Base-by-base conservation (phyloP, 2,329 filamentous ascomycete genomes). In the Trichoderma polysporum region DNA sequence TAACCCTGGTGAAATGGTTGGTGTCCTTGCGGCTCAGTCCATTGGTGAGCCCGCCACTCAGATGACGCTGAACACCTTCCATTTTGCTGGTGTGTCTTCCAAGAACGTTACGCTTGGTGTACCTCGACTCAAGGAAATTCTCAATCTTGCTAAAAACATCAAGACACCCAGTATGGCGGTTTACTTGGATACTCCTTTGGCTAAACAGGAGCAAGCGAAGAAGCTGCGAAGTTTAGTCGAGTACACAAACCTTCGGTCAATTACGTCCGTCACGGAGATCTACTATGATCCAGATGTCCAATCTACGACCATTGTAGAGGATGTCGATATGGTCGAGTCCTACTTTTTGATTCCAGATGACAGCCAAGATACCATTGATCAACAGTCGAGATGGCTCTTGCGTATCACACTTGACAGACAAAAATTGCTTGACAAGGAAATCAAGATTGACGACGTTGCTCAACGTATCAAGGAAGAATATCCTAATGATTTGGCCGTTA, bases 91-190 rank as follows among this genome's bases (percentile, higher is more conserved):
- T 97, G 93, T 99, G 69, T 97, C 96, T 41, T 97, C 94, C 27
- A 99, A 99, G 90, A 99, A 99, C 85, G 94, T 99, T 65, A 99
- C 95, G 0, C 90, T 99, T 57, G 95, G 95, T 93, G 95, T 99
- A 50, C 95, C 95, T 50, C 94, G 95, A 89, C 88, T 99, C 58
- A 99, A 99, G 86, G 95, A 99, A 83, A 99, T 99, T 88, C 86
- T 99, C 67, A 99, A 99, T 78, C 89, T 99, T 68, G 95, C 96
- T 0, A 94, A 91, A 73, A 96, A 98, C 80, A 97, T 99, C 84
- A 99, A 98, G 85, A 99, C 95, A 0, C 95, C 95, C 2, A 94
- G 93, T 60, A 98, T 99, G 94, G 90, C 91, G 69, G 93, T 99
- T 39, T 97, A 93, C 76, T 87, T 97, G 72, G 84, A 90, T 60